Evolutionary conservation across 2,329 filamentous ascomycete genomes (phyloP), one percentile per base, ranked within the genome.

Genomic region (Dactylonectria estremocensis): DNA sequence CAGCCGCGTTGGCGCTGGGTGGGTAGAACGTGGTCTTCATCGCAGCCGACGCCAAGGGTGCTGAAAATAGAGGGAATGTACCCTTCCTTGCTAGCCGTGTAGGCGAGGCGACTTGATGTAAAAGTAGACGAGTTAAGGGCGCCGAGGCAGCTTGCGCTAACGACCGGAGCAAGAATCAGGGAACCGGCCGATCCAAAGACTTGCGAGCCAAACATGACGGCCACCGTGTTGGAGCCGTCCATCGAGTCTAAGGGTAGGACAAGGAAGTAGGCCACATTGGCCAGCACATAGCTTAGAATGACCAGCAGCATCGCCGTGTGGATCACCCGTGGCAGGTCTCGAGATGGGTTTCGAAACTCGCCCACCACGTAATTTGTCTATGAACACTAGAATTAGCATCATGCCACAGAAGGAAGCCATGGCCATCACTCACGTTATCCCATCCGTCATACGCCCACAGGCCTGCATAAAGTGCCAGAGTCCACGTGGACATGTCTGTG

Each of bases 381-480:
- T 8, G 72, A 82, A 76, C 8, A 52, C 59, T 59, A 22, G 22
- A 11, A 46, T 77, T 31, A 71, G 68, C 24, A 28, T 28, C 24
- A 28, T 28, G 48, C 16, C 28, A 16, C 52, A 7, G 10, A 37
- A 10, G 10, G 3, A 11, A 28, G 31, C 3, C 20, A 18, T n/a
- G 3, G 10, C 35, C 7, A 24, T 28, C 49, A 86, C 92, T 84
- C 83, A 96, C 94, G 80, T 99, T 99, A 79, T 99, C 96, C 96
- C 96, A 99, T 33, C 96, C 96, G 79, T 99, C 96, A 82, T 96
- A 99, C 1, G 96, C 96, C 96, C 96, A 99, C 6, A 99, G 87
- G 9, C 96, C 96, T 14, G 95, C 95, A 79, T 99, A 99, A 53
- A 99, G 83, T 0, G 96, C 96, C 53, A 99, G 92, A 3, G 96